Evolutionary conservation across 306 rosid genomes (phyloP).

Genomic region (Malus domestica): DNA sequence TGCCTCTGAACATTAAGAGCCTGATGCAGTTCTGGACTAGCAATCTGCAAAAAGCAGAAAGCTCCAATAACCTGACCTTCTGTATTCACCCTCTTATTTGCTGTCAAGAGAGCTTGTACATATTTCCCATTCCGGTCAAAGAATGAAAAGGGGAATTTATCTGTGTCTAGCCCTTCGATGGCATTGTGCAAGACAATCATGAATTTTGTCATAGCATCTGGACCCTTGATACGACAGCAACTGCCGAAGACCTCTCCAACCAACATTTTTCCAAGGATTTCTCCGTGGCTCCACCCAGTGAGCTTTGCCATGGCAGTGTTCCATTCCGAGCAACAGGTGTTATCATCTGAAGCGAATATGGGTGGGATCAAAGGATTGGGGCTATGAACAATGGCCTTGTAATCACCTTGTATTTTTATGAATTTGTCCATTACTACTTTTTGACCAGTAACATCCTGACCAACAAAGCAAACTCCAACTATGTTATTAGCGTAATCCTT

Average conservation of each 20-base stretch:
- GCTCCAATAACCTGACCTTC: constrained; percentile 82
- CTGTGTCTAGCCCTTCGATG: constrained; percentile 73
- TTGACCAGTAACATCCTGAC: constrained; percentile 95
- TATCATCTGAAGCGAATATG: constrained; percentile 93
- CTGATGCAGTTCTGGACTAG: constrained; percentile 82
- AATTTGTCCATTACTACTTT: constrained; percentile 96
- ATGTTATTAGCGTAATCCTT: constrained; percentile 72
- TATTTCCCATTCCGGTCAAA: constrained; percentile 61
- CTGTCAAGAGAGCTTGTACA: constrained; percentile 83
- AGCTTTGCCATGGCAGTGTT: constrained; percentile 94
- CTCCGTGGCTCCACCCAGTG: constrained; percentile 77
- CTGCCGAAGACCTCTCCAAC: constrained; percentile 95
- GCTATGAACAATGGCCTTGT: constrained; percentile 90
- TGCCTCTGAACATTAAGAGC: constrained; percentile 68
- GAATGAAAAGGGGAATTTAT: constrained; percentile 75
- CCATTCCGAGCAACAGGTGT: constrained; percentile 97
- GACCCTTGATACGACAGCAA: constrained; percentile 80
- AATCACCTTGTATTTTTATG: constrained; percentile 90
- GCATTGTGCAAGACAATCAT: constrained; percentile 96
- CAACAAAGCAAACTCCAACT: constrained; percentile 98
- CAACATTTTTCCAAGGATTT: constrained; percentile 74
- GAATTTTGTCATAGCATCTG: constrained; percentile 80
- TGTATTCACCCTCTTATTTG: constrained; percentile 79
- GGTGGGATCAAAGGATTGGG: constrained; percentile 97
- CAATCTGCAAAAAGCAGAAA: constrained; percentile 91